Percentiles rank a stretch among this genome's conserved stretches.
Conservation (phyloP, 2,329 filamentous ascomycete species). For the Orbilia oligospora region DNA sequence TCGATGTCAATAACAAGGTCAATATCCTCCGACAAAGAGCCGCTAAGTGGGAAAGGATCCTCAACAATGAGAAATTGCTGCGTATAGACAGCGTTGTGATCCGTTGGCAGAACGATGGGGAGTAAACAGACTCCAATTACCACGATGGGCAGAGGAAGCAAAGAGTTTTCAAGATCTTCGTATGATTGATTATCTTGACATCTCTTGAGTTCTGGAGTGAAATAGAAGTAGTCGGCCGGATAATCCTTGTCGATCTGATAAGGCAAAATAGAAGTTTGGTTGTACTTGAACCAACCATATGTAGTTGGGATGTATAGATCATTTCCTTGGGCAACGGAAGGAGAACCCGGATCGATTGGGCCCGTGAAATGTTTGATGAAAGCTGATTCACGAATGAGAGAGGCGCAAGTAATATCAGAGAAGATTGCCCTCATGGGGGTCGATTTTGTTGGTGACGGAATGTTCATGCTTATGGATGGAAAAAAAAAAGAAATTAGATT, state of each 20-base stretch:
- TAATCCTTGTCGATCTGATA: constrained; percentile 15
- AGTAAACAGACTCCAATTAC: constrained; percentile 39
- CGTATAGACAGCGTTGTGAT: constrained; percentile 24
- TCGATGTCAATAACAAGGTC: constrained; percentile 56
- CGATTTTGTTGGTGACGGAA: constrained; percentile 49
- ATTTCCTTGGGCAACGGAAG: constrained; percentile 15
- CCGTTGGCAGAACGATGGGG: constrained; percentile 41
- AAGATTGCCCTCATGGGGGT: constrained; percentile 41
- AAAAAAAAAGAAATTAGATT: neutral
- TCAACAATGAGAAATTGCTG: constrained; percentile 53
- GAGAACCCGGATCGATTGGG: constrained; percentile 16
- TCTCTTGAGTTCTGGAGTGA: constrained; percentile 33
- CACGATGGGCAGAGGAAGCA: constrained; percentile 33
- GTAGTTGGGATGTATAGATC: constrained; percentile 45
- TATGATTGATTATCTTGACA: constrained; percentile 30
- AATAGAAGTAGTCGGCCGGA: constrained; percentile 17
- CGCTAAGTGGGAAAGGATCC: constrained; percentile 33
- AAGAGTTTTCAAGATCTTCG: constrained; percentile 28
- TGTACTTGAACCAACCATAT: constrained; percentile 47
- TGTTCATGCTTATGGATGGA: constrained; percentile 5
- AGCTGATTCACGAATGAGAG: constrained; percentile 45
- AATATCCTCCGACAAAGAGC: constrained; percentile 20
- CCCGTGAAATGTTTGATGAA: constrained; percentile 32
- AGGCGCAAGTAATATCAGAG: constrained; percentile 36
- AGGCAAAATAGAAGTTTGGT: constrained; percentile 18